Evolutionary conservation across 2,329 filamentous ascomycete genomes (phyloP).

Genomic region (Xylariaceae sp.): DNA sequence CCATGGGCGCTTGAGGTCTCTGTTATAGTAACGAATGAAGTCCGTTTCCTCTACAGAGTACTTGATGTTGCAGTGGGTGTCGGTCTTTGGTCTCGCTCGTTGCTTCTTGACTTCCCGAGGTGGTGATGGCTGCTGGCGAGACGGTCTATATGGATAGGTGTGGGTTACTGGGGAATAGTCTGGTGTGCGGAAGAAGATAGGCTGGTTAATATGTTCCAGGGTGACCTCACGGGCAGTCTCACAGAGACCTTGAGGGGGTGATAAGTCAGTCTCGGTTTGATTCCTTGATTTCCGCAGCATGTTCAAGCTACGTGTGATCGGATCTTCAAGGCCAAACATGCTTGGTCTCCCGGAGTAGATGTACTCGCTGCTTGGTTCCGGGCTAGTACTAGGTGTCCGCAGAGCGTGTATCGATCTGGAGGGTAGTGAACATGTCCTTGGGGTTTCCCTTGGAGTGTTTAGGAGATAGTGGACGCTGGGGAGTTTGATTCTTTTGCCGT

Average conservation of each 20-base stretch:
- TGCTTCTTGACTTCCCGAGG: conserved; percentile 4
- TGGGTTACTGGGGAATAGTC: not conserved
- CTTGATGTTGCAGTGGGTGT: conserved; percentile 26
- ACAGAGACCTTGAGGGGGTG: conserved; percentile 8
- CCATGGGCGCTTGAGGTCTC: conserved; percentile 22
- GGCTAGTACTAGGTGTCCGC: conserved; percentile 14
- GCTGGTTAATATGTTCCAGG: conserved; percentile 3
- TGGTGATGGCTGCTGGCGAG: conserved; percentile 2
- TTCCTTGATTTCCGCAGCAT: conserved; percentile 11
- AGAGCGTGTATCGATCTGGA: not conserved
- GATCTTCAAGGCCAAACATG: conserved; percentile 8
- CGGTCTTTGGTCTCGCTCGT: conserved; percentile 6
- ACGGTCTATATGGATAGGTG: not conserved
- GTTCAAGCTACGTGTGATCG: conserved; percentile 22
- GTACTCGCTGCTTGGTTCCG: conserved; percentile 13
- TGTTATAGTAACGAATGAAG: conserved; percentile 25
- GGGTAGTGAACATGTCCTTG: not conserved
- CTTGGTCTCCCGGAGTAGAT: conserved; percentile 4
- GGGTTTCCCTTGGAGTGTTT: not conserved
- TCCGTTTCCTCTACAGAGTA: conserved; percentile 25
- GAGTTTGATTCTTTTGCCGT: conserved; percentile 7
- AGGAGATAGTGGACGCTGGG: conserved; percentile 12
- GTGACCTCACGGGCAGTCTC: conserved; percentile 1
- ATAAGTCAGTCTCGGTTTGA: conserved; percentile 10
- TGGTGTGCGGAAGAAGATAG: not conserved